These are phyloP conservation scores for Cryptosporidium baileyi DNA, from an alignment of 169 alveolate species.

Conservation along the genomic window DNA sequence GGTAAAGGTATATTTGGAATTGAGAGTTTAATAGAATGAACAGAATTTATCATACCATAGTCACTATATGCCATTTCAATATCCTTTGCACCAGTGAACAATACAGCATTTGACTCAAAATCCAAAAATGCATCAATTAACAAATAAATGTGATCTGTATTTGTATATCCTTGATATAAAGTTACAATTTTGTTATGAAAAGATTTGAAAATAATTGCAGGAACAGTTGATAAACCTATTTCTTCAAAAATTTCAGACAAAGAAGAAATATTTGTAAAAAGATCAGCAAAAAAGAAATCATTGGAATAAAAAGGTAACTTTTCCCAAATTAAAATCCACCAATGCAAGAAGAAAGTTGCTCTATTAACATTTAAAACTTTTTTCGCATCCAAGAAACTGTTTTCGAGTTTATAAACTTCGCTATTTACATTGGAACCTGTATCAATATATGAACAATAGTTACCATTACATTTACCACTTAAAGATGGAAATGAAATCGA, in stretches of 20 bases:
- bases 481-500: not conserved
- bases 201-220: not conserved
- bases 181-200: not conserved
- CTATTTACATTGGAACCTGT: not conserved
- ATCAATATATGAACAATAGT: not conserved
- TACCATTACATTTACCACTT: not conserved
- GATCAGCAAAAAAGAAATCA: constrained; percentile 11
- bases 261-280: not conserved
- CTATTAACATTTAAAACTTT: not conserved
- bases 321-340: constrained; percentile 56
- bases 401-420: not conserved
- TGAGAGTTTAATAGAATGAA: not conserved
- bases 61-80: constrained; percentile 6
- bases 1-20: constrained; percentile 27
- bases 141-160: not conserved
- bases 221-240: not conserved
- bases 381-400: not conserved
- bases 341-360: constrained; percentile 33
- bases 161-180: not conserved
- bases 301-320: constrained; percentile 20
- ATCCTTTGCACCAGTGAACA: constrained; percentile 11
- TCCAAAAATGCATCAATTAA: constrained; percentile 8
- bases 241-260: constrained; percentile 12
- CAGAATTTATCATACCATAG: constrained; percentile 10
- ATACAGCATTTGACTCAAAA: not conserved